Base-by-base conservation (phyloP, 108 stramenopile species). In the Stephanodiscus minutulus region DNA sequence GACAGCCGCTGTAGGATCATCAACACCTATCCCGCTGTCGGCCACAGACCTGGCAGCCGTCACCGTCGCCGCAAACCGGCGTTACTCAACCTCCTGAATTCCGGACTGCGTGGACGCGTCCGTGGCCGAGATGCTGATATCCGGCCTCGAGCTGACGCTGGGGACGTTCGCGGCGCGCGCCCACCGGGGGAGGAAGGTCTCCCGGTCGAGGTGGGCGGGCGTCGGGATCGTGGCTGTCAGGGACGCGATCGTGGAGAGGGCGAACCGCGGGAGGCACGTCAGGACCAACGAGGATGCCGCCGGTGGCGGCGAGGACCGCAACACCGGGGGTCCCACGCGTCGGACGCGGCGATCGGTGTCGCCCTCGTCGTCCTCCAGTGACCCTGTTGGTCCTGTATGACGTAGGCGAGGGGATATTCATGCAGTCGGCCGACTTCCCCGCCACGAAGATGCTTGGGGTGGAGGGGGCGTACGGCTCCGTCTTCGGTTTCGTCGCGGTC, bases 71-170 rank as follows among this genome's bases (percentile, higher is more conserved):
- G n/a, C n/a, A n/a, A n/a, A n/a, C 79, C 79, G 12, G 73, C 66
- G 25, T 15, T 80, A 22, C 53, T 80, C 62, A 80, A 80, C 37
- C 61, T 80, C 4, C 57, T 56, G 21, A 76, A 75, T 22, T n/a
- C 61, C 12, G 64, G 41, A 18, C 48, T 70, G 47, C 58, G 73
- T n/a, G n/a, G n/a, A n/a, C n/a, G n/a, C n/a, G 0, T 83, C 79
- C 20, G 74, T 74, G 8, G 82, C 82, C 3, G 85, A 86, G 61
- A 86, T 83, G 69, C 60, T 86, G 12, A 86, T 83, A 3, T 63
- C 68, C 24, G 85, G 85, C 2, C 33, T 77, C 39, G 85, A 86
- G 50, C 44, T 86, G 17, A 56, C 72, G 3, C 50, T 85, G 33
- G 82, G 81, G 36, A 53, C 66, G 15, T 10, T 79, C 24, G 84